A percentile compares a stretch with the other conserved stretches of the same genome.
Evolutionary conservation across 139 green algal genomes (phyloP).

Genomic region (Picocystis salinarum): DNA sequence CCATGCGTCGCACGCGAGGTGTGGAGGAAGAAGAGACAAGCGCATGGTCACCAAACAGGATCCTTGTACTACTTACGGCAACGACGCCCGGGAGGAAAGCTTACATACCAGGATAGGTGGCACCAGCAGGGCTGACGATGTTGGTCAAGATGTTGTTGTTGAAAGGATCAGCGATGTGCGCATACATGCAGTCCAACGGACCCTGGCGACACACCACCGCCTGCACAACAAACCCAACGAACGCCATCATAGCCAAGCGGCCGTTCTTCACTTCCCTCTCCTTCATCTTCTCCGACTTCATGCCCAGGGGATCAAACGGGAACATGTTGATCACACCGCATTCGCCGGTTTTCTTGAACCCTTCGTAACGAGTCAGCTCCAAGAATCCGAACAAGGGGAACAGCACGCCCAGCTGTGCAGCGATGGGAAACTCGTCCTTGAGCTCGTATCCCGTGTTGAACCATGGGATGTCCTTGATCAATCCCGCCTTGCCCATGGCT

Average conservation of each 20-base stretch:
- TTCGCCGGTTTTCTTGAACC: constrained; percentile 8
- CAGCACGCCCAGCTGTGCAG: not conserved
- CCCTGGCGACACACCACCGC: constrained; percentile 44
- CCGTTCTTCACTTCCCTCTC: constrained; percentile 41
- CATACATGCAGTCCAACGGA: constrained; percentile 59
- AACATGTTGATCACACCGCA: constrained; percentile 18
- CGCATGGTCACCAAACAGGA: no score
- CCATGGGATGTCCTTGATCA: not conserved
- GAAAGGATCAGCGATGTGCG: constrained; percentile 58
- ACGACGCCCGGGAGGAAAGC: no score
- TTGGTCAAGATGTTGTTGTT: constrained; percentile 66
- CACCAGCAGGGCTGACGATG: constrained; percentile 30
- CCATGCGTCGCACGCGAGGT: no score
- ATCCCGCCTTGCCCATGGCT: no score
- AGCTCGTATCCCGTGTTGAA: not conserved
- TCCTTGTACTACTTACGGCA: no score
- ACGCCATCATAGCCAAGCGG: constrained; percentile 40
- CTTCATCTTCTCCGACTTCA: constrained; percentile 17
- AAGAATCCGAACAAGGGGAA: not conserved
- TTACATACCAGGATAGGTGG: no score
- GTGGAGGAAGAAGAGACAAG: no score
- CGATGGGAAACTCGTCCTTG: not conserved
- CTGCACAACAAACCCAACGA: constrained; percentile 52
- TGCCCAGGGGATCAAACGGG: constrained; percentile 21
- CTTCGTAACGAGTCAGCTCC: not conserved